These are phyloP conservation scores for Pythium scleroteichum DNA, from an alignment of 352 stramenopile species.

Conservation along the genomic window DNA sequence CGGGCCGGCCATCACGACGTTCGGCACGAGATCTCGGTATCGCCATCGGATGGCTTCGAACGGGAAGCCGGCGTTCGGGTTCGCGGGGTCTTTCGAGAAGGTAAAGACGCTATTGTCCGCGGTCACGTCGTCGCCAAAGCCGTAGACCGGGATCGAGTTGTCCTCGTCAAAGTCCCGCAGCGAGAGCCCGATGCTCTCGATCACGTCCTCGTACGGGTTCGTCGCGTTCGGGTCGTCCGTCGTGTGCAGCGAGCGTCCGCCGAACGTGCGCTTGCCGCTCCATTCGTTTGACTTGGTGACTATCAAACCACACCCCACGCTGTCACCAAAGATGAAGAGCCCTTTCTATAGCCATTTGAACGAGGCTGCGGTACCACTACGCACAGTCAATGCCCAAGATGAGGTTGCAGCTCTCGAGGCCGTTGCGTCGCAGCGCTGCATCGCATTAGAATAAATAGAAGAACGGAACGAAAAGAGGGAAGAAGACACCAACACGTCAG, in stretches of 20 bases:
- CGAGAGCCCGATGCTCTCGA: slow-evolving; percentile 76
- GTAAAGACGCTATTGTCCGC: slow-evolving; percentile 80
- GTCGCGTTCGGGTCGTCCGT: slow-evolving; percentile 41
- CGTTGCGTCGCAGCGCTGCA: slow-evolving; percentile 62
- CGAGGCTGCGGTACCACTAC: slow-evolving; percentile 12
- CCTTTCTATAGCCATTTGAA: neutral
- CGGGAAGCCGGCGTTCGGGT: slow-evolving; percentile 46
- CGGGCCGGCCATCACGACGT: slow-evolving; percentile 78
- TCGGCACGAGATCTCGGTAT: slow-evolving; percentile 70
- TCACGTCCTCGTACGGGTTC: slow-evolving; percentile 88
- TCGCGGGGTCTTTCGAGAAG: slow-evolving; percentile 37
- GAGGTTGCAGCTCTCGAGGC: slow-evolving; percentile 85
- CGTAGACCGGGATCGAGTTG: slow-evolving; percentile 81
- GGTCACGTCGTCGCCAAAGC: slow-evolving; percentile 83
- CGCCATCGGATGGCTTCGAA: slow-evolving; percentile 65
- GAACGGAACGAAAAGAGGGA: neutral
- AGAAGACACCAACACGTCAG: neutral
- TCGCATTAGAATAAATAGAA: slow-evolving; percentile 4
- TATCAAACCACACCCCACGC: slow-evolving; percentile 16
- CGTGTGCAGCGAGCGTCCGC: slow-evolving; percentile 64
- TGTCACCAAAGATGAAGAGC: neutral
- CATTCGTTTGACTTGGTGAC: slow-evolving; percentile 90
- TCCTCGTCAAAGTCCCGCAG: slow-evolving; percentile 85
- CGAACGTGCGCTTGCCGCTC: slow-evolving; percentile 85
- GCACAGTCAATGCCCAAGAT: slow-evolving; percentile 87